These are phyloP conservation scores for Phytophthora sansomeana DNA, from an alignment of 352 stramenopile genomes.

Conservation along the genomic window DNA sequence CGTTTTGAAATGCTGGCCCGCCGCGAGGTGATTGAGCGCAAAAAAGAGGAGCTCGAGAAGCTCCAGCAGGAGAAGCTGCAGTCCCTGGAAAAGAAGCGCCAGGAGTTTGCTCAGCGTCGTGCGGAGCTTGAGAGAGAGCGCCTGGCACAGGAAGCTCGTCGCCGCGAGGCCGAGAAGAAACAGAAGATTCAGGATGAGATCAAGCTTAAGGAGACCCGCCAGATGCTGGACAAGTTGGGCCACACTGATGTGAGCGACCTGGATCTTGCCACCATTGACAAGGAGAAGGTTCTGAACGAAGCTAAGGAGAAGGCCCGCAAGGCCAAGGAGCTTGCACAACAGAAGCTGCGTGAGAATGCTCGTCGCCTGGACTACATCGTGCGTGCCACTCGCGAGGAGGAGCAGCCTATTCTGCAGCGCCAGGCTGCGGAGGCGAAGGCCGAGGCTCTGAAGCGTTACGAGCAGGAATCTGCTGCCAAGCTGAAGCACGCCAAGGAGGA, in stretches of 20 bases:
- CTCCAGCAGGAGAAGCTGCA: slow-evolving; percentile 93
- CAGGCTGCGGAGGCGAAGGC: slow-evolving; percentile 85
- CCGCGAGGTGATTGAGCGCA: slow-evolving; percentile 95
- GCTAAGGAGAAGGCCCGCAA: slow-evolving; percentile 95
- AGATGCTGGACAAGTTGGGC: slow-evolving; percentile 83
- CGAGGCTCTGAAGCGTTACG: slow-evolving; percentile 62
- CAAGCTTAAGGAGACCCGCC: slow-evolving; percentile 91
- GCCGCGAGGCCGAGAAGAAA: slow-evolving; percentile 94
- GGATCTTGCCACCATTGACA: slow-evolving; percentile 81
- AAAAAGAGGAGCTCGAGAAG: slow-evolving; percentile 97
- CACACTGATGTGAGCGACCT: slow-evolving; percentile 74
- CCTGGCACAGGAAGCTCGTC: slow-evolving; percentile 79
- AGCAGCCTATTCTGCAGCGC: slow-evolving; percentile 92
- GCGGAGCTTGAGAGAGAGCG: slow-evolving; percentile 82
- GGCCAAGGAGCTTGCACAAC: slow-evolving; percentile 95
- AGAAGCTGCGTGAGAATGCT: slow-evolving; percentile 93
- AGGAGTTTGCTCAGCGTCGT: slow-evolving; percentile 74
- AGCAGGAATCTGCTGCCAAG: slow-evolving; percentile 87
- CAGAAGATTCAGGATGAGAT: slow-evolving; percentile 97
- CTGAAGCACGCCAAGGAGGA: slow-evolving; percentile 84
- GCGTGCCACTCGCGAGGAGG: slow-evolving; percentile 96
- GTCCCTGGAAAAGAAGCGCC: slow-evolving; percentile 83
- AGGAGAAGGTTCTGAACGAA: slow-evolving; percentile 90
- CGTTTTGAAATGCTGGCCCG: slow-evolving; percentile 90
- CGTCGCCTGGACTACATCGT: slow-evolving; percentile 97